A percentile compares a stretch with the other conserved stretches of the same genome.
Conservation (phyloP, 2,329 filamentous ascomycete species). For the Ophiocordyceps camponoti-floridani region DNA sequence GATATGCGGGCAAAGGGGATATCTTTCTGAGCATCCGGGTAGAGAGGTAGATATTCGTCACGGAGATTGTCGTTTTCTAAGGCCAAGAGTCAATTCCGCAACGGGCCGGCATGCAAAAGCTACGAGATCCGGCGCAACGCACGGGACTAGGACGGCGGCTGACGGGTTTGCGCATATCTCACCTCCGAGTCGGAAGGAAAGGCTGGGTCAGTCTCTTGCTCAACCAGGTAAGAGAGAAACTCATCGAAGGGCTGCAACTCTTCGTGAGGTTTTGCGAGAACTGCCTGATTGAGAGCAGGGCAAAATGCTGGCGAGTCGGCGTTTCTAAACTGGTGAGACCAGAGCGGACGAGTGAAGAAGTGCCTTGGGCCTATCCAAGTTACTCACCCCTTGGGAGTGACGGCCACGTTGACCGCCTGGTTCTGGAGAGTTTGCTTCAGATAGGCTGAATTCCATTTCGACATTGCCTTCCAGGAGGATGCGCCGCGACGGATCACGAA, state of each 20-base stretch:
- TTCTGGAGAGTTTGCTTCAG: constrained; percentile 35
- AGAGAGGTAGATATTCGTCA: constrained; percentile 49
- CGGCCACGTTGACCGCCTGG: constrained; percentile 51
- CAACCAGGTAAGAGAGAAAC: constrained; percentile 43
- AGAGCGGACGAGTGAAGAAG: not conserved
- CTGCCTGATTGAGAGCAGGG: constrained; percentile 9
- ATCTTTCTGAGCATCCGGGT: constrained; percentile 40
- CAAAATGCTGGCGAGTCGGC: constrained; percentile 17
- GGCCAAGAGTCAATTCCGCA: not conserved
- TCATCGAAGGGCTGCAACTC: constrained; percentile 40
- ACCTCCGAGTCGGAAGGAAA: constrained; percentile 25
- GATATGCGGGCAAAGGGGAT: constrained; percentile 61
- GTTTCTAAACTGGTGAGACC: constrained; percentile 10
- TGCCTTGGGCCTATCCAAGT: not conserved
- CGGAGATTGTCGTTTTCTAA: constrained; percentile 67
- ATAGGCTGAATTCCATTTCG: constrained; percentile 43
- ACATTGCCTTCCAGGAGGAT: constrained; percentile 41
- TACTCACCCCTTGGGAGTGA: constrained; percentile 47
- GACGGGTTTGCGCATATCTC: constrained; percentile 60
- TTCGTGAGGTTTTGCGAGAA: constrained; percentile 60
- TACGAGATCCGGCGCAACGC: not conserved
- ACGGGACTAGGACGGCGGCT: constrained; percentile 8
- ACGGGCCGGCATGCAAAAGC: not conserved
- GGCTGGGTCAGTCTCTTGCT: constrained; percentile 30
- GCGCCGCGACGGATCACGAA: constrained; percentile 54